Evolutionary conservation across 441 rosid species (phyloP), one percentile per base, ranked within the genome.

Genomic region (Mallotus japonicus): DNA sequence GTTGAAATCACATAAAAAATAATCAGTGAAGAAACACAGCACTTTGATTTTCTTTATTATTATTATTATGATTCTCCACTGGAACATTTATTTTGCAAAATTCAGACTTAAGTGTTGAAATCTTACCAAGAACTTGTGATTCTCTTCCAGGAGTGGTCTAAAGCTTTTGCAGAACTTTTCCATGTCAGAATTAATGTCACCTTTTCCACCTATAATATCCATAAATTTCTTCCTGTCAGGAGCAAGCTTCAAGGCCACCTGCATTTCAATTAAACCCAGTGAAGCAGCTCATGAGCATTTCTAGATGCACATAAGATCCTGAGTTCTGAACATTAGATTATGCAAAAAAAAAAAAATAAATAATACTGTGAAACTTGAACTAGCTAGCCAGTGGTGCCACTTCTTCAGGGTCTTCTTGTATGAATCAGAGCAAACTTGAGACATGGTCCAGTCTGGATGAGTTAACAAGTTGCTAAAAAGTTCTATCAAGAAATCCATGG

Each of bases 201-300:
- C 92, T 3, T 88, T 63, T 61, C 94, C 91, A 56, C 87, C 70
- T 66, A 90, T 74, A 13, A 89, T 87, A 24, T 86, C 92, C 93
- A 90, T 91, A 75, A 93, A 91, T 80, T 89, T 93, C 80, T 89
- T 89, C 87, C 97, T 90, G 14, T 91, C 96, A 8, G 96, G 96
- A 49, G 92, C 98, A 71, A 93, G 87, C 88, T 93, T 93, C 90
- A 90, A 79, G 54, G 92, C 94, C 49, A 93, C 80, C 98, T 93
- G 86, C 50, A 69, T 70, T 67, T 37, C 60, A 59, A 14, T 32
- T n/a, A 5, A 46, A 20, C 9, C 6, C 20, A 8, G 8, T 54
- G 54, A 50, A 50, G 54, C 4, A 50, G 54, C 54, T 50, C 54
- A 1, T 50, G 14, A 11, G 13, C 17, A 14, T 12, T 50, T 8